phyloP scores from a whole-genome alignment of 2,329 filamentous ascomycete genomes.

The Thelonectria olida region DNA sequence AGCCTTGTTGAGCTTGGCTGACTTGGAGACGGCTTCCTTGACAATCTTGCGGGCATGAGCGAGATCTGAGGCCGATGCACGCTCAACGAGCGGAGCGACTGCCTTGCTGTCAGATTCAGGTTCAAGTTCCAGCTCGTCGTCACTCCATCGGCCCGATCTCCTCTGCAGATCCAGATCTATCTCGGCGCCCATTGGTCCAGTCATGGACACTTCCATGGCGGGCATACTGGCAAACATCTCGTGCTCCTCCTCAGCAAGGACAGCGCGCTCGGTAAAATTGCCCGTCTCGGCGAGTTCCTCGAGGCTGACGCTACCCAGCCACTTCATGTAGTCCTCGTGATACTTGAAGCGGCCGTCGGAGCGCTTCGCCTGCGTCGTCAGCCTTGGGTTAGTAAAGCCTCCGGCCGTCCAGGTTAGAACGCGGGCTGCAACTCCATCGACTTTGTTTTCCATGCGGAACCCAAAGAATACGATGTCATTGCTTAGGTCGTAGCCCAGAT shows the following conservation, averaged over 20 bases:
- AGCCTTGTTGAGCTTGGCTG: slow-evolving; percentile 28
- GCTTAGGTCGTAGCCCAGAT: neutral
- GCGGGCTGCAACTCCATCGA: neutral
- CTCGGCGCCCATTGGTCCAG: neutral
- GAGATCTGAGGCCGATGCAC: slow-evolving; percentile 10
- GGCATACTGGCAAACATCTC: neutral
- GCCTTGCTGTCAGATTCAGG: slow-evolving; percentile 1
- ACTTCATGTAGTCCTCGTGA: neutral
- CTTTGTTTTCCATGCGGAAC: too few relatives aligned
- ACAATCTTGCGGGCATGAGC: slow-evolving; percentile 27
- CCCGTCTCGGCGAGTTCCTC: neutral
- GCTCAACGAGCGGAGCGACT: slow-evolving; percentile 2
- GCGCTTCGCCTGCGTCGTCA: neutral
- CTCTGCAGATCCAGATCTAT: neutral
- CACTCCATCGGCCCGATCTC: neutral
- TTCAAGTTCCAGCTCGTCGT: neutral
- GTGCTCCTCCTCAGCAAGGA: neutral
- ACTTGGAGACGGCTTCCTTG: slow-evolving; percentile 20
- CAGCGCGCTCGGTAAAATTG: neutral
- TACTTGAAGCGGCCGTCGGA: neutral
- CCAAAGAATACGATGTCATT: neutral
- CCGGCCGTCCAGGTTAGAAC: neutral
- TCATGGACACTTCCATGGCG: neutral
- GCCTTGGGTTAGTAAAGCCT: neutral
- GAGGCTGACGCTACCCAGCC: neutral